phyloP scores from a whole-genome alignment of 306 rosid species.

The Fragaria ananassa region DNA sequence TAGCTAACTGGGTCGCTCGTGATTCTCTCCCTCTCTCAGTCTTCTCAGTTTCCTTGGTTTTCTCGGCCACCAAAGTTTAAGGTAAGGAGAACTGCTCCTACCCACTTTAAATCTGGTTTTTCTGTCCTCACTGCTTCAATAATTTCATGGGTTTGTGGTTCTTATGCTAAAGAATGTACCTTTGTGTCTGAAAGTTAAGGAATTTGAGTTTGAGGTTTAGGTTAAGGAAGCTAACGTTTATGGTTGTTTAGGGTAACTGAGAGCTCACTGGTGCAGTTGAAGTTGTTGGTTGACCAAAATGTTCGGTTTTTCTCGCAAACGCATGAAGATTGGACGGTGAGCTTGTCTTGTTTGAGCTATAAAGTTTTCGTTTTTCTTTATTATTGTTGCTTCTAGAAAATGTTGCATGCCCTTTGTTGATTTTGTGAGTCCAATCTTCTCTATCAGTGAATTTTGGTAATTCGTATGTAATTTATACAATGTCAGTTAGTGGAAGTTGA shows the following conservation, averaged over 20 bases:
- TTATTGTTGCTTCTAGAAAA: not conserved
- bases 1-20: not conserved
- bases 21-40: conserved; percentile 9
- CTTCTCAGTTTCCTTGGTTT: conserved; percentile 23
- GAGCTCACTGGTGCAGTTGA: conserved; percentile 5
- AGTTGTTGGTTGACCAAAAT: conserved; percentile 33
- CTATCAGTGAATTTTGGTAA: not conserved
- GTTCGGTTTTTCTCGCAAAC: conserved; percentile 89
- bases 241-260: conserved; percentile 15
- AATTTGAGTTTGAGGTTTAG: not conserved
- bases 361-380: not conserved
- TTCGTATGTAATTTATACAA: not conserved
- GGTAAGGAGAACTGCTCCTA: not conserved
- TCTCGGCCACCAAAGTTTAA: conserved; percentile 28
- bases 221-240: conserved; percentile 6
- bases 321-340: conserved; percentile 76
- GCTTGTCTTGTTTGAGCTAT: not conserved
- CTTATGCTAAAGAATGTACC: not conserved
- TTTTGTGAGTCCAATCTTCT: not conserved
- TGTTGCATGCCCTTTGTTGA: not conserved
- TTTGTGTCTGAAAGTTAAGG: conserved; percentile 17
- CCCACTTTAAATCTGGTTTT: not conserved
- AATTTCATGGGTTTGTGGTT: not conserved
- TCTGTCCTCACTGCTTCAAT: not conserved
- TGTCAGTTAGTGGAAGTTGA: not conserved